A percentile compares a stretch with the other conserved stretches of the same genome.
Conservation (phyloP, 305 asterid species). For the Coffea humblotiana region DNA sequence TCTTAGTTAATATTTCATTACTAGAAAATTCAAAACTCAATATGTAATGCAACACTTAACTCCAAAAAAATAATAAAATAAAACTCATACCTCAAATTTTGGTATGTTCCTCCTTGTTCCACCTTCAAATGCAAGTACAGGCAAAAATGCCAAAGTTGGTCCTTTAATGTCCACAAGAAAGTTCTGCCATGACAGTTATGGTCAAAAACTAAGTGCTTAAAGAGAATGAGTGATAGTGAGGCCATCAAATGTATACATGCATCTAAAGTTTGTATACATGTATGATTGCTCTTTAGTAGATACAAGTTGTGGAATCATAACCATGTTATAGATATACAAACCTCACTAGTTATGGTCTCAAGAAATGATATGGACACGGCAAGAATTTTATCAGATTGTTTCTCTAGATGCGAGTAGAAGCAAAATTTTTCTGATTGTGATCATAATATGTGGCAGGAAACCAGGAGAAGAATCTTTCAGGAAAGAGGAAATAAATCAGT, state of each 20-base stretch:
- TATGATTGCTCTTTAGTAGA: neutral
- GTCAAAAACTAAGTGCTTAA: conserved; percentile 10
- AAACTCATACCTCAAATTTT: conserved; percentile 66
- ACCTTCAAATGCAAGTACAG: conserved; percentile 96
- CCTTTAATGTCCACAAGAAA: conserved; percentile 92
- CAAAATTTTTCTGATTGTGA: neutral
- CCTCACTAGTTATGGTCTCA: neutral
- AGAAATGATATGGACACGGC: too few species aligned
- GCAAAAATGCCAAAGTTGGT: conserved; percentile 74
- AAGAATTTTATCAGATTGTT: too few species aligned
- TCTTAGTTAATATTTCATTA: neutral
- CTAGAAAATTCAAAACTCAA: neutral
- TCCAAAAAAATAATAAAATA: neutral
- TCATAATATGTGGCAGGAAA: neutral
- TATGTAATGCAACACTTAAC: neutral
- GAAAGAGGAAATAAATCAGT: neutral
- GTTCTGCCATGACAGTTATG: conserved; percentile 49
- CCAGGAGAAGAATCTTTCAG: neutral
- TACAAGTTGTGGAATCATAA: neutral
- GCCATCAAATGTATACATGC: conserved; percentile 1
- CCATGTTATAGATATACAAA: neutral
- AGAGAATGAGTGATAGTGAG: conserved; percentile 4
- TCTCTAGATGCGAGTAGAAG: neutral
- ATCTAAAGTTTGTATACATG: neutral
- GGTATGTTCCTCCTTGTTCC: conserved; percentile 98